These are phyloP conservation scores for Ogataea paradorogensis DNA, from an alignment of 805 yeast genomes.

Conservation along the genomic window DNA sequence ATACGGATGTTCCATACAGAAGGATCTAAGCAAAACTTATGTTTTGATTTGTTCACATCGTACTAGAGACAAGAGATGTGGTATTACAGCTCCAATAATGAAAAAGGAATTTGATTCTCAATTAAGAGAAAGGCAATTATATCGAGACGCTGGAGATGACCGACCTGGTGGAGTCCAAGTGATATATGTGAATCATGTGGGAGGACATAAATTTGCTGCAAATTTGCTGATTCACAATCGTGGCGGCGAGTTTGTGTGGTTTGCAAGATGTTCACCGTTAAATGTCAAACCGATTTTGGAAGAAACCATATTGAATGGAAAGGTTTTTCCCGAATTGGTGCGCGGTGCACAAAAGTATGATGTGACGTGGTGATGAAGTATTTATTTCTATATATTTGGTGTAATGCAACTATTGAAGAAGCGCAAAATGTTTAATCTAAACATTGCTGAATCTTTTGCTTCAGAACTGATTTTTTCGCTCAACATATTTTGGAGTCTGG, in stretches of 20 bases:
- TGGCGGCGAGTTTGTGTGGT: conserved; percentile 79
- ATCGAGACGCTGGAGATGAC: conserved; percentile 73
- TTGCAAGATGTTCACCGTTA: conserved; percentile 79
- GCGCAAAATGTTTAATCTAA: conserved; percentile 49
- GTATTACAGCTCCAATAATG: conserved; percentile 89
- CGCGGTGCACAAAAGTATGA: conserved; percentile 56
- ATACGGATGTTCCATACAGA: conserved; percentile 32
- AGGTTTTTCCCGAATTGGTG: conserved; percentile 68
- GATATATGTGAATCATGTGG: conserved; percentile 77
- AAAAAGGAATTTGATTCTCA: conserved; percentile 72
- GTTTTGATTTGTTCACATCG: conserved; percentile 84
- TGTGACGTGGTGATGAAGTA: conserved; percentile 39
- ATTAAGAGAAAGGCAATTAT: conserved; percentile 65
- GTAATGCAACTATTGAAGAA: conserved; percentile 26
- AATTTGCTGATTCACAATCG: conserved; percentile 75
- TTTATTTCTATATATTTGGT: conserved; percentile 10
- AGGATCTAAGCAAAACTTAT: conserved; percentile 42
- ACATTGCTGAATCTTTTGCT: conserved; percentile 50
- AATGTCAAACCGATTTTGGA: conserved; percentile 73
- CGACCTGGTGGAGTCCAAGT: conserved; percentile 75
- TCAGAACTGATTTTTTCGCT: conserved; percentile 36
- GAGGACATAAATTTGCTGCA: conserved; percentile 95
- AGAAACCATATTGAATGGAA: conserved; percentile 65
- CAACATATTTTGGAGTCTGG: conserved; percentile 45
- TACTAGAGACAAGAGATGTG: conserved; percentile 91